phyloP scores from a whole-genome alignment of 345 rosid species.

The Populus ilicifolia region DNA sequence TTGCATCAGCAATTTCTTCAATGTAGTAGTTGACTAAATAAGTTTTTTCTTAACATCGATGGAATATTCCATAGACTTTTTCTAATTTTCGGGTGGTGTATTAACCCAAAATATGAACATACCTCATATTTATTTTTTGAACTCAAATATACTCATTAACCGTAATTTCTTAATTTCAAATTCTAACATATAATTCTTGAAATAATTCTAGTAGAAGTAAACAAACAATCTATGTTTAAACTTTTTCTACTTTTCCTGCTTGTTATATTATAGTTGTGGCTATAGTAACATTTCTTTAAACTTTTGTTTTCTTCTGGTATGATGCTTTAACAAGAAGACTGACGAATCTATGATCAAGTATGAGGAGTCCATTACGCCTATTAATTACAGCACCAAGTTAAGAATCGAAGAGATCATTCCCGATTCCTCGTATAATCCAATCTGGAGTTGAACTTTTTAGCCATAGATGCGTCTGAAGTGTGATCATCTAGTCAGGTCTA shows the following conservation, averaged over 20 bases:
- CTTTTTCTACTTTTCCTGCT: background rate
- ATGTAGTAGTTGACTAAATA: too few species aligned
- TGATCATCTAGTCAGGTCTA: slow-evolving; percentile 12
- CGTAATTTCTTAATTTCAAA: background rate
- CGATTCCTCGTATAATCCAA: background rate
- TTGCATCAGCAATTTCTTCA: too few species aligned
- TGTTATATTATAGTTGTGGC: background rate
- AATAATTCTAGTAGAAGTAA: background rate
- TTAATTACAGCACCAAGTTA: background rate
- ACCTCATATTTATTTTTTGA: too few species aligned
- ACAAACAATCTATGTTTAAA: background rate
- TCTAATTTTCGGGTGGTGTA: too few species aligned
- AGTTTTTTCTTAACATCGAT: too few species aligned
- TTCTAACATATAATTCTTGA: background rate
- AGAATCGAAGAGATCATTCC: background rate
- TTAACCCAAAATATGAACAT: too few species aligned
- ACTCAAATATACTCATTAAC: too few species aligned
- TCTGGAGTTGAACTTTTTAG: background rate
- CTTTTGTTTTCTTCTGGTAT: background rate
- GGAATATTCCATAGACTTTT: too few species aligned
- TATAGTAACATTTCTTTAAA: background rate
- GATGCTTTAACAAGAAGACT: background rate
- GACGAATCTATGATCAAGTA: background rate
- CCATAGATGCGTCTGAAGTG: background rate
- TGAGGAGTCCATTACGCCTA: slow-evolving; percentile 10